A percentile compares a stretch with the other conserved stretches of the same genome.
Evolutionary conservation across 1,284 basidiomycete genomes (phyloP).

Genomic region (Tylopilus microsporus): DNA sequence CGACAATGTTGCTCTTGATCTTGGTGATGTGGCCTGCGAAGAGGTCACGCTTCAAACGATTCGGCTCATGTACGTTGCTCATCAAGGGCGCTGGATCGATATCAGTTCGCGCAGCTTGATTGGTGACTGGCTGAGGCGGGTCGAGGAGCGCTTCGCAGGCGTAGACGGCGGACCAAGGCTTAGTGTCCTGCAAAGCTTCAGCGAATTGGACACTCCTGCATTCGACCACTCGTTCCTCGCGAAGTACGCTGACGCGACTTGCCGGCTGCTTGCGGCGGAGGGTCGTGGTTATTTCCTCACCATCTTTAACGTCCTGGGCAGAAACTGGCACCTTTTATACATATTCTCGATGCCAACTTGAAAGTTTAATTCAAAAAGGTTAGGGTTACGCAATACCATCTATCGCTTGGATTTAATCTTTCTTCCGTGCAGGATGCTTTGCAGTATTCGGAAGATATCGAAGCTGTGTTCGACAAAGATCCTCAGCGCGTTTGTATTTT

Average conservation of each 20-base stretch:
- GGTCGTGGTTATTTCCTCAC: constrained; percentile 95
- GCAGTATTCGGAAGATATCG: constrained; percentile 98
- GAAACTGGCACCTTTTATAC: constrained; percentile 98
- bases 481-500: constrained; percentile 97
- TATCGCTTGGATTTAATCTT: constrained; percentile 16
- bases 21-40: constrained; percentile 98
- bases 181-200: constrained; percentile 87
- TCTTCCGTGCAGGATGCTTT: constrained; percentile 72
- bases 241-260: constrained; percentile 75
- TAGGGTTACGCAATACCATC: constrained; percentile 5
- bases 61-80: constrained; percentile 86
- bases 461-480: constrained; percentile 97
- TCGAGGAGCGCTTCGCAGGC: constrained; percentile 96
- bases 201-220: constrained; percentile 73
- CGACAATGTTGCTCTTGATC: constrained; percentile 76
- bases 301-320: constrained; percentile 90
- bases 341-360: constrained; percentile 89
- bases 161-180: constrained; percentile 79
- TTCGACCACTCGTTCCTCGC: constrained; percentile 85
- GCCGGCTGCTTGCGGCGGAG: constrained; percentile 87
- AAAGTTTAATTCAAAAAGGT: constrained; percentile 99
- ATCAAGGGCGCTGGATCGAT: constrained; percentile 94
- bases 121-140: constrained; percentile 93
- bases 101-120: constrained; percentile 89
- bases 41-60: constrained; percentile 91